Percentiles rank a stretch among this genome's conserved stretches.
Conservation (phyloP, 352 stramenopile species). For the Globisporangium lucens region DNA sequence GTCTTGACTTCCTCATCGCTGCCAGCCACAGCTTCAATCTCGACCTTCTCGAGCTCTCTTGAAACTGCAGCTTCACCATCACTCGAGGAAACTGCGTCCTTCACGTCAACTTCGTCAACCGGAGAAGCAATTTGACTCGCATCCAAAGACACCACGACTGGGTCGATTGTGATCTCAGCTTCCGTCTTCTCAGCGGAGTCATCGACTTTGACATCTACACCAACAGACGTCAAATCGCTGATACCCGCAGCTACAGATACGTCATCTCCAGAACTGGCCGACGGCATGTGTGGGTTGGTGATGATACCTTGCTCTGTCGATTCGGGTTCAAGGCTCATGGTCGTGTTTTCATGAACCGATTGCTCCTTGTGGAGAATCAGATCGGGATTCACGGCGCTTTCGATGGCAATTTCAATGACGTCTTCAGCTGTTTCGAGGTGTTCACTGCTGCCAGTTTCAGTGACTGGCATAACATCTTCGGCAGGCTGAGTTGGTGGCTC, state of each 20-base stretch:
- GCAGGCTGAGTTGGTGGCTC: background rate
- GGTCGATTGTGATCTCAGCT: background rate
- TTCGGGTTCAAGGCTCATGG: background rate
- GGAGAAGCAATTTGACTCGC: background rate
- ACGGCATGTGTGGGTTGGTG: background rate
- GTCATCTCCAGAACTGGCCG: background rate
- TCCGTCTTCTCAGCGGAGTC: background rate
- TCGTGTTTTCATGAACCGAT: background rate
- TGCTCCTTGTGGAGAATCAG: slow-evolving; percentile 5
- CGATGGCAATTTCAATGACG: slow-evolving; percentile 14
- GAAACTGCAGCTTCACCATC: background rate
- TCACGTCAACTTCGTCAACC: background rate
- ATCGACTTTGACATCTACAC: background rate
- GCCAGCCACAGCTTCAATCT: background rate
- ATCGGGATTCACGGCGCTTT: slow-evolving; percentile 11
- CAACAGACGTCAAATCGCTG: background rate
- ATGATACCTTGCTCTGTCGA: background rate
- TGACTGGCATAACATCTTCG: background rate
- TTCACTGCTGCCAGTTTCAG: no score
- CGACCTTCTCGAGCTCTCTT: background rate
- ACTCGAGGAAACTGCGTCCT: background rate
- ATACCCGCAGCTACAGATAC: background rate
- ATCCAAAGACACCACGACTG: background rate
- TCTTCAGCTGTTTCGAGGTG: background rate
- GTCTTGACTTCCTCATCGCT: background rate